These are phyloP conservation scores for Cryptococcus wingfieldii DNA, from an alignment of 1,284 basidiomycete genomes.

Conservation along the genomic window DNA sequence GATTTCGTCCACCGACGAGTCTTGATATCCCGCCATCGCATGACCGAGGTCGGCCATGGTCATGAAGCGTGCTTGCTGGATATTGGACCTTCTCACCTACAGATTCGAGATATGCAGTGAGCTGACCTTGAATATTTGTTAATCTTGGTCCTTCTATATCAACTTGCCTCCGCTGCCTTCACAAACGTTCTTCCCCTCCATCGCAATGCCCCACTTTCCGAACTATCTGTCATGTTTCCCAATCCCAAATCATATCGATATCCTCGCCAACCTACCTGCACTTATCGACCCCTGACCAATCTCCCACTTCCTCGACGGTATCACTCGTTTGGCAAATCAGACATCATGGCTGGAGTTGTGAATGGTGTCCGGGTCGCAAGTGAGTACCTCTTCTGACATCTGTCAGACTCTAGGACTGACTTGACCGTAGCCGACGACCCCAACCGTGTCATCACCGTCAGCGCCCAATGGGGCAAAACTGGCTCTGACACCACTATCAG, in stretches of 20 bases:
- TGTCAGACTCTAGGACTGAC: not conserved
- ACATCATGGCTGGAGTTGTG: slow-evolving; percentile 50
- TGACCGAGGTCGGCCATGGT: not conserved
- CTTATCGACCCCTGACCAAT: not conserved
- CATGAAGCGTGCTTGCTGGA: not conserved
- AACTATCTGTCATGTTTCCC: not conserved
- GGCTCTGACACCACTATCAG: slow-evolving; percentile 82
- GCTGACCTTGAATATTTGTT: not conserved
- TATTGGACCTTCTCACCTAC: not conserved
- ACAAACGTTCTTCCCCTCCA: not conserved
- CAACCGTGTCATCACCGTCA: slow-evolving; percentile 87
- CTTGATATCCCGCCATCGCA: not conserved
- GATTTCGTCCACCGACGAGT: not conserved
- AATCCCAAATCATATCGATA: not conserved
- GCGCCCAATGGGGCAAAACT: slow-evolving; percentile 90
- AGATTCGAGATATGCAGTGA: not conserved
- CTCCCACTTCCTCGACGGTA: not conserved
- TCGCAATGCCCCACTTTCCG: not conserved
- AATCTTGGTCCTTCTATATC: not conserved
- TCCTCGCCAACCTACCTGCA: not conserved
- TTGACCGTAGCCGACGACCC: slow-evolving; percentile 70
- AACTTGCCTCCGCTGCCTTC: not conserved
- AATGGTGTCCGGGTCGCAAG: slow-evolving; percentile 86
- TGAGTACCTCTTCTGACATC: slow-evolving; percentile 53
- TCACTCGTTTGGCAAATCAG: not conserved